Evolutionary conservation across 805 yeast species (phyloP).

Genomic region (Candida stauntonica): DNA sequence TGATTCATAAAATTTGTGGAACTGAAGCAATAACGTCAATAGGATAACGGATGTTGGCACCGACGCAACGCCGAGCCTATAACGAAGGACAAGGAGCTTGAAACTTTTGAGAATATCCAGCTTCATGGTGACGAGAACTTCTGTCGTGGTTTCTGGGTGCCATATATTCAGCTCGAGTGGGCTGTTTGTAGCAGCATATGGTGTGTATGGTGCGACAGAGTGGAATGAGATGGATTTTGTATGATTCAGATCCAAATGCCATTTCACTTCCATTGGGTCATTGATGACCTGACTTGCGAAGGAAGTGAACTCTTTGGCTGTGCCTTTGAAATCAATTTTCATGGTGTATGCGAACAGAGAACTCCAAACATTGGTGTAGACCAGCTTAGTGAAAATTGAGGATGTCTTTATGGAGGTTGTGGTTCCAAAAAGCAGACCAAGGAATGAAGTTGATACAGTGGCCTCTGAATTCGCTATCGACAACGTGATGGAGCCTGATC

Average conservation of each 20-base stretch:
- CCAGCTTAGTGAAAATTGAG: constrained; percentile 42
- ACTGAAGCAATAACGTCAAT: constrained; percentile 51
- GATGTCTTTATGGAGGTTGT: constrained; percentile 35
- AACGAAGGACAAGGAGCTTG: constrained; percentile 67
- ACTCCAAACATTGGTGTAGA: constrained; percentile 56
- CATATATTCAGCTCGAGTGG: constrained; percentile 44
- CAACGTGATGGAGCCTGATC: constrained; percentile 7
- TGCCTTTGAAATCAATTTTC: constrained; percentile 6
- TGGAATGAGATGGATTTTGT: constrained; percentile 43
- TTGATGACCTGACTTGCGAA: constrained; percentile 62
- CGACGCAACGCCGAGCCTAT: constrained; percentile 68
- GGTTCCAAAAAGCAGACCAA: constrained; percentile 22
- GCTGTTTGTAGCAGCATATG: constrained; percentile 32
- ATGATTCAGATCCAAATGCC: constrained; percentile 55
- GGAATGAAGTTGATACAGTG: constrained; percentile 2
- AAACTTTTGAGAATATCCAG: constrained; percentile 59
- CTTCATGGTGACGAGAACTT: constrained; percentile 23
- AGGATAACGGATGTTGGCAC: constrained; percentile 61
- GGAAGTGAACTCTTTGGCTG: constrained; percentile 45
- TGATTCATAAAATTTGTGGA: constrained; percentile 37
- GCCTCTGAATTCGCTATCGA: constrained; percentile 2
- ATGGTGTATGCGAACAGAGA: constrained; percentile 54
- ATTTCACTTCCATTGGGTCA: constrained; percentile 72
- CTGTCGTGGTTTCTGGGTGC: constrained; percentile 29
- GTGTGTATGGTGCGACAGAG: constrained; percentile 67